These are phyloP conservation scores for Annulohypoxylon stygium DNA, from an alignment of 495 filamentous ascomycete species.

Conservation along the genomic window DNA sequence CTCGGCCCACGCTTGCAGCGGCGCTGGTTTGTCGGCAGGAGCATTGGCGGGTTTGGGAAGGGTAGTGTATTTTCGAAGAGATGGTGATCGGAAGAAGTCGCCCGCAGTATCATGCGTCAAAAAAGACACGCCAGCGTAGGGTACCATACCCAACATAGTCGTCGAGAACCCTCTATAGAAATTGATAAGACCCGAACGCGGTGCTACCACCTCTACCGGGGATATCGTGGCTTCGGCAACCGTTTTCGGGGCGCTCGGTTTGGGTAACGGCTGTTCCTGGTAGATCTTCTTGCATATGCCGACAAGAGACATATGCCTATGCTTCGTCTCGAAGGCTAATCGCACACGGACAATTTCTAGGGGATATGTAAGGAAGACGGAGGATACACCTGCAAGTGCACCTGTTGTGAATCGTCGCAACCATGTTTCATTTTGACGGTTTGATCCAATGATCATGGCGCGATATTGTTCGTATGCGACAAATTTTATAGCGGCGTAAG, in stretches of 20 bases:
- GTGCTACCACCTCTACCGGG: conserved; percentile 58
- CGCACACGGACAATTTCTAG: conserved; percentile 93
- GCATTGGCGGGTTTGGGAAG: conserved; percentile 59
- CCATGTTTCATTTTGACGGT: conserved; percentile 78
- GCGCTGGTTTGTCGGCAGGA: conserved; percentile 70
- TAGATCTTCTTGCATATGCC: conserved; percentile 88
- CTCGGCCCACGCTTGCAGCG: conserved; percentile 83
- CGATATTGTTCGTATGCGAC: conserved; percentile 97
- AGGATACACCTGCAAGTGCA: conserved; percentile 84
- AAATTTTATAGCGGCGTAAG: conserved; percentile 97
- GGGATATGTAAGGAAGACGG: conserved; percentile 95
- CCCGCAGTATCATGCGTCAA: conserved; percentile 90
- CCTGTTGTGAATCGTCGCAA: conserved; percentile 83
- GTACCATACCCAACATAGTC: conserved; percentile 92
- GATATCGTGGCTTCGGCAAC: conserved; percentile 47
- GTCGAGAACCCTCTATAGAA: conserved; percentile 96
- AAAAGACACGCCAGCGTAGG: conserved; percentile 98
- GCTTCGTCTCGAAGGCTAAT: conserved; percentile 90
- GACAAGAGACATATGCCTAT: conserved; percentile 71
- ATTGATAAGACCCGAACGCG: conserved; percentile 79
- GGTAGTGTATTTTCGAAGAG: conserved; percentile 76
- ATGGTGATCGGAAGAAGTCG: conserved; percentile 79
- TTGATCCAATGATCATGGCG: conserved; percentile 74
- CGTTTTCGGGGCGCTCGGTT: conserved; percentile 31
- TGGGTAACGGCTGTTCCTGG: conserved; percentile 68